Conservation (phyloP, 1,139 yeast genomes). For the Neolecta irregularis region DNA sequence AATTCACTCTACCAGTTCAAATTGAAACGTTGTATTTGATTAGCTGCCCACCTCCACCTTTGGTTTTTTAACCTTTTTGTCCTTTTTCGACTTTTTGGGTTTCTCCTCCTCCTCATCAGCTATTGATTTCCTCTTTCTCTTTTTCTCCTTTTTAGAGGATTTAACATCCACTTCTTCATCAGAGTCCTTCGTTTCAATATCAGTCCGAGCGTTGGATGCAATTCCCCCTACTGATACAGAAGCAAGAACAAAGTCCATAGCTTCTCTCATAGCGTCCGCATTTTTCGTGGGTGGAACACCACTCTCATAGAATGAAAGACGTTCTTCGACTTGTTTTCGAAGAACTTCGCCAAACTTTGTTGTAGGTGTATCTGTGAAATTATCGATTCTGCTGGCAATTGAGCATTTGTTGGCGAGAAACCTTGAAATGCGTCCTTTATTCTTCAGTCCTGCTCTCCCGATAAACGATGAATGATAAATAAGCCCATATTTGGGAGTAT, state of each 20-base stretch:
- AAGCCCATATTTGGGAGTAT: conserved; percentile 96
- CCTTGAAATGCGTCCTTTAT: conserved; percentile 98
- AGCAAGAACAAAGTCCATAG: conserved; percentile 47
- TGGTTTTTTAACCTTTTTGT: conserved; percentile 2
- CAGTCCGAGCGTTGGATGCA: conserved; percentile 30
- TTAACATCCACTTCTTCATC: conserved; percentile 29
- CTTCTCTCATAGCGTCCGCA: conserved; percentile 83
- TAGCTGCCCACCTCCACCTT: background rate
- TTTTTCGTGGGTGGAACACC: conserved; percentile 96
- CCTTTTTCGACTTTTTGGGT: conserved; percentile 6
- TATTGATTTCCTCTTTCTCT: conserved; percentile 32
- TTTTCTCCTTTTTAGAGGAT: conserved; percentile 27
- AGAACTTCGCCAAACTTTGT: conserved; percentile 79
- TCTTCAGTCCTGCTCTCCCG: conserved; percentile 93
- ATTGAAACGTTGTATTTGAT: no score
- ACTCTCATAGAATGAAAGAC: conserved; percentile 87
- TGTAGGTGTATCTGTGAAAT: conserved; percentile 42
- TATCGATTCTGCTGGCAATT: conserved; percentile 95
- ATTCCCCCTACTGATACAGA: conserved; percentile 30
- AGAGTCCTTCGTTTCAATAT: conserved; percentile 36
- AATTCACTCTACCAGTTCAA: no score
- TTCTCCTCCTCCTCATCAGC: conserved; percentile 39
- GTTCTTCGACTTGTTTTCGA: conserved; percentile 94
- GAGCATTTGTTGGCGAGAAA: conserved; percentile 98
- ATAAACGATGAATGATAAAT: conserved; percentile 93